Evolutionary conservation across 2,329 filamentous ascomycete genomes (phyloP).

Genomic region (Curvularia verruculosa): DNA sequence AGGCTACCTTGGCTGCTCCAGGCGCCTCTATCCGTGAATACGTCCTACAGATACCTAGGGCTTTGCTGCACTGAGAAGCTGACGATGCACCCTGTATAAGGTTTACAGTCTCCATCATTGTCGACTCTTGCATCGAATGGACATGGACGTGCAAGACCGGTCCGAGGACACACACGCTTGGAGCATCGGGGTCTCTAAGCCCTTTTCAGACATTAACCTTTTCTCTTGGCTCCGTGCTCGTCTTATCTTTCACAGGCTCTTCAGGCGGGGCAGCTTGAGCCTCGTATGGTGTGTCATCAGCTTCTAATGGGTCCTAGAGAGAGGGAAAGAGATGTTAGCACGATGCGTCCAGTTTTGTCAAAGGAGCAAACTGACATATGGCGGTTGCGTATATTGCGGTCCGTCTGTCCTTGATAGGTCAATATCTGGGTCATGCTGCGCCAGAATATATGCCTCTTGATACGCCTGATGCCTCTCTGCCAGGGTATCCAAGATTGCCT

Average conservation of each 20-base stretch:
- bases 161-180: background rate
- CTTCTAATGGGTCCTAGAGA: constrained; percentile 28
- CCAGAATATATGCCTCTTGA: constrained; percentile 74
- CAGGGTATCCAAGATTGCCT: constrained; percentile 80
- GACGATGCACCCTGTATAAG: background rate
- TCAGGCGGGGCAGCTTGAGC: constrained; percentile 5
- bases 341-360: no score
- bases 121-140: background rate
- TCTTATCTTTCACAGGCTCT: constrained; percentile 8
- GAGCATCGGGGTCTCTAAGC: background rate
- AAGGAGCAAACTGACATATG: constrained; percentile 28
- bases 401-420: constrained; percentile 34
- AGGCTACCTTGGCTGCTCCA: background rate
- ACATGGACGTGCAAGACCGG: background rate
- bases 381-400: constrained; percentile 33
- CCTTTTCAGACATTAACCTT: constrained; percentile 18
- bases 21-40: background rate
- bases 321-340: constrained; percentile 21
- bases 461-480: constrained; percentile 90
- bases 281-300: constrained; percentile 19
- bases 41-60: background rate
- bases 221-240: constrained; percentile 11
- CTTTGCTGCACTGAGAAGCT: background rate
- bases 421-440: constrained; percentile 56
- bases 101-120: background rate